Evolutionary conservation across 2,329 filamentous ascomycete species (phyloP).

Genomic region (Dactylonectria estremocensis): DNA sequence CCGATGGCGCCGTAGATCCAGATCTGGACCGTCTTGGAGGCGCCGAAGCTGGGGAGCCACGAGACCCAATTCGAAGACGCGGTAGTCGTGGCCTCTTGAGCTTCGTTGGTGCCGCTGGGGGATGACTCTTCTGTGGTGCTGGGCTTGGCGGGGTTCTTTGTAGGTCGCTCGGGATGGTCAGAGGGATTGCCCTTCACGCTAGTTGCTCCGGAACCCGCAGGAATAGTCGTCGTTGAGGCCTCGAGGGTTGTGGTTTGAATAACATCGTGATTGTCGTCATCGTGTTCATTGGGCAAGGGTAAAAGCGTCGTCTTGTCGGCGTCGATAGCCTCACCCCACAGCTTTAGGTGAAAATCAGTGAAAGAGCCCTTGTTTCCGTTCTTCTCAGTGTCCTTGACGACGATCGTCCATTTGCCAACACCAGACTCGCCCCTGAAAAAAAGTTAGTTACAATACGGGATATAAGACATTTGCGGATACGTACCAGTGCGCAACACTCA

Average conservation of each 20-base stretch:
- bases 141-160: constrained; percentile 60
- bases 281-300: constrained; percentile 86
- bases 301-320: constrained; percentile 79
- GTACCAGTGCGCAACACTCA: constrained; percentile 97
- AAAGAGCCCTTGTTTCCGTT: constrained; percentile 86
- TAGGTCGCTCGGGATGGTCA: constrained; percentile 76
- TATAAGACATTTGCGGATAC: constrained; percentile 47
- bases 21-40: constrained; percentile 86
- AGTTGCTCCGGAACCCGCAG: constrained; percentile 61
- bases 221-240: constrained; percentile 73
- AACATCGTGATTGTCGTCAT: constrained; percentile 86
- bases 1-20: constrained; percentile 93
- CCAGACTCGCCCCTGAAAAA: constrained; percentile 84
- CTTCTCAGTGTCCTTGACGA: constrained; percentile 86
- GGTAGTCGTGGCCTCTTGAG: constrained; percentile 58
- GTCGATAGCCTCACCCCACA: constrained; percentile 93
- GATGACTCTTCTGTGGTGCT: constrained; percentile 47
- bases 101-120: constrained; percentile 50
- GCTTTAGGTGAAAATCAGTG: constrained; percentile 91
- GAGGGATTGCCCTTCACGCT: constrained; percentile 63
- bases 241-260: constrained; percentile 68
- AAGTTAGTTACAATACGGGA: constrained; percentile 49
- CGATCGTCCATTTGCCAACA: constrained; percentile 89
- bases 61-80: constrained; percentile 83
- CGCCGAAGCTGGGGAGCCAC: constrained; percentile 91